These are phyloP conservation scores for Penicillium sp. DNA, from an alignment of 2,329 filamentous ascomycete species.

Conservation along the genomic window DNA sequence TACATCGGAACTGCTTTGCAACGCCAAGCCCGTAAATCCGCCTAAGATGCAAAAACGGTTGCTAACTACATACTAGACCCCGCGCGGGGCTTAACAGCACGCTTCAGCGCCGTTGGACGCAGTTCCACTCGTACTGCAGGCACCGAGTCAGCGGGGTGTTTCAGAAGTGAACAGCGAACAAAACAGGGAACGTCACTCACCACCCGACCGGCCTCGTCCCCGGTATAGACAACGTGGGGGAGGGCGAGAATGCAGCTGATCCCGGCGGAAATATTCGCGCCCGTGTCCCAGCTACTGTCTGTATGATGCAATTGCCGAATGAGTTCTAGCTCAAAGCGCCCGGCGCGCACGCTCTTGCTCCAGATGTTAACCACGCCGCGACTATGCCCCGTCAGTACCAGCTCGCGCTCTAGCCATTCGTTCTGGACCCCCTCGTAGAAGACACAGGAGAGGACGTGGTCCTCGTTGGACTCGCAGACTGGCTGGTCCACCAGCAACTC, in stretches of 20 bases:
- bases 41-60: too few species aligned
- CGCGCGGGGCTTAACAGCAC: too few species aligned
- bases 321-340: conserved; percentile 72
- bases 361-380: conserved; percentile 77
- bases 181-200: conserved; percentile 53
- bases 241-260: conserved; percentile 86
- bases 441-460: conserved; percentile 75
- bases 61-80: too few species aligned
- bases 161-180: neutral
- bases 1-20: too few species aligned
- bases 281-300: conserved; percentile 63
- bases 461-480: conserved; percentile 68
- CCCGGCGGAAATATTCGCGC: conserved; percentile 57
- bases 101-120: conserved; percentile 49
- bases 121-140: conserved; percentile 57
- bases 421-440: conserved; percentile 90
- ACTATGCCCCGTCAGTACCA: conserved; percentile 86
- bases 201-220: conserved; percentile 88
- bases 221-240: conserved; percentile 82
- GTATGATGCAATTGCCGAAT: conserved; percentile 79
- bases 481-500: conserved; percentile 77
- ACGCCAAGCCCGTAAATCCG: too few species aligned
- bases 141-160: conserved; percentile 17
- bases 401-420: conserved; percentile 83
- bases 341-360: conserved; percentile 56